A percentile compares a stretch with the other conserved stretches of the same genome.
Evolutionary conservation across 768 basidiomycete species (phyloP).

Genomic region (Rhodotorula graminis): DNA sequence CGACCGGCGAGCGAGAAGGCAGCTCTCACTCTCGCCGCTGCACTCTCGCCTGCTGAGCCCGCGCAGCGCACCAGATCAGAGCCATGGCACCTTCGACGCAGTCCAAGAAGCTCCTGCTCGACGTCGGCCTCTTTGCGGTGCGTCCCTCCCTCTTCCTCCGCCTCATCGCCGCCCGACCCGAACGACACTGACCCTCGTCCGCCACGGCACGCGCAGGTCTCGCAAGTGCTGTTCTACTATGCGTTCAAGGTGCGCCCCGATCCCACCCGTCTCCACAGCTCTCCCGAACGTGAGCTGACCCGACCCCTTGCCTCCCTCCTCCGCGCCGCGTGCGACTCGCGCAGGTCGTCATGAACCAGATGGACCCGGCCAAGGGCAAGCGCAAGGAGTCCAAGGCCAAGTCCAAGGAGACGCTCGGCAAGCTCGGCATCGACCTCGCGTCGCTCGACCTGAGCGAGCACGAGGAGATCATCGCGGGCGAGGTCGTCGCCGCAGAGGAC

Average conservation of each 20-base stretch:
- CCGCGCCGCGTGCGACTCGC: neutral
- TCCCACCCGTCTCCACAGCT: neutral
- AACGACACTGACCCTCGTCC: neutral
- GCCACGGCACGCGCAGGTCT: neutral
- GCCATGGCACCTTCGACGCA: constrained; percentile 17
- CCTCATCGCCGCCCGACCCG: neutral
- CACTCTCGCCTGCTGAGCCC: no score
- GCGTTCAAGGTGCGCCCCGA: constrained; percentile 42
- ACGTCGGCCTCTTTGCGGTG: constrained; percentile 26
- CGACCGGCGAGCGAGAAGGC: no score
- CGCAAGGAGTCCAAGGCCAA: constrained; percentile 48
- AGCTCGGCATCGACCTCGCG: constrained; percentile 43
- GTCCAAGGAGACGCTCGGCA: constrained; percentile 45
- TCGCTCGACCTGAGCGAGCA: constrained; percentile 77
- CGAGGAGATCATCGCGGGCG: constrained; percentile 84
- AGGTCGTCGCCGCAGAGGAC: constrained; percentile 88
- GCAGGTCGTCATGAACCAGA: constrained; percentile 46
- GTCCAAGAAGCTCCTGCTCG: constrained; percentile 27
- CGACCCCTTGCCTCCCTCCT: neutral
- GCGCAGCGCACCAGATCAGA: neutral
- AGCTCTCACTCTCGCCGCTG: no score
- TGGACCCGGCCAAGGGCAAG: constrained; percentile 45
- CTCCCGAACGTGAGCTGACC: neutral
- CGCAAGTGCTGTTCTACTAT: constrained; percentile 48
- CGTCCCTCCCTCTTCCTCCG: neutral